phyloP scores from a whole-genome alignment of 1,139 yeast genomes.

The Meyerozyma elateridarum region DNA sequence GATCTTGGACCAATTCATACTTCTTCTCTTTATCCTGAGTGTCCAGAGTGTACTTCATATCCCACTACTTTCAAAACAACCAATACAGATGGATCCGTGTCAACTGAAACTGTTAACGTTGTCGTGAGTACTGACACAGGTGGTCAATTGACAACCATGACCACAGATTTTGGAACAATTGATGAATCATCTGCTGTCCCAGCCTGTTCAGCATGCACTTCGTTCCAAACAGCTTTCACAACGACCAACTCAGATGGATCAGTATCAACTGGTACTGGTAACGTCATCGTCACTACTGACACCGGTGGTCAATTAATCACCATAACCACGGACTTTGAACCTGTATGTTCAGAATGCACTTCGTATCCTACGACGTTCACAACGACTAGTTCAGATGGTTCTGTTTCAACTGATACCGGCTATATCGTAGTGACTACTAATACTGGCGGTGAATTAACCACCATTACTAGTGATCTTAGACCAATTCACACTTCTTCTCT shows the following conservation, averaged over 20 bases:
- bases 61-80: constrained; percentile 4
- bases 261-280: constrained; percentile 7
- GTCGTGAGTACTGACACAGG: constrained; percentile 3
- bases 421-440: constrained; percentile 1
- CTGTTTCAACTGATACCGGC: constrained; percentile 3
- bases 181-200: neutral
- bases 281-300: constrained; percentile 7
- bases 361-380: neutral
- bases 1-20: neutral
- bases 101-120: constrained; percentile 4
- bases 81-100: constrained; percentile 3
- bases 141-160: constrained; percentile 1
- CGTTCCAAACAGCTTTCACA: constrained; percentile 7
- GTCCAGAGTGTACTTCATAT: neutral
- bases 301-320: neutral
- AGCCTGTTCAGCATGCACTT: constrained; percentile 4
- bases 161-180: constrained; percentile 3
- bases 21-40: neutral
- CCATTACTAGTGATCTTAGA: constrained; percentile 1
- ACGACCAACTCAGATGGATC: constrained; percentile 9
- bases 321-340: neutral
- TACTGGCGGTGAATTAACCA: constrained; percentile 1
- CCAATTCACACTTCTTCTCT: neutral
- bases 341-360: constrained; percentile 1
- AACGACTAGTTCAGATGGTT: constrained; percentile 4